These are phyloP conservation scores for Emmonsia crescens DNA, from an alignment of 2,329 filamentous ascomycete species.

Conservation along the genomic window DNA sequence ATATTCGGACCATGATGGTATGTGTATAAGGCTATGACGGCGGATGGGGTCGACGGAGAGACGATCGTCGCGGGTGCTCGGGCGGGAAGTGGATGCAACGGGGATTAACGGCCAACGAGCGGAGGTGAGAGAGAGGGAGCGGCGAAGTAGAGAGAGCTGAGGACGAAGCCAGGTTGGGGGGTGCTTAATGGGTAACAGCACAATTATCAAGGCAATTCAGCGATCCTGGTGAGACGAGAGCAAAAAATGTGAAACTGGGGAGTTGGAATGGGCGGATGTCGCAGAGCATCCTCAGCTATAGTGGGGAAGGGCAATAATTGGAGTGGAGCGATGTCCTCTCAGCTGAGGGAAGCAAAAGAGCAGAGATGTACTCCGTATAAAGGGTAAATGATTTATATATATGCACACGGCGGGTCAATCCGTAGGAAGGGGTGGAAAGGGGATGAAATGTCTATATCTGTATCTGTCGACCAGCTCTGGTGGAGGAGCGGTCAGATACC, in stretches of 20 bases:
- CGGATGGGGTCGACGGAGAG: background rate
- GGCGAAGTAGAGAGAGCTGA: background rate
- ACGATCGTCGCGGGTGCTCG: background rate
- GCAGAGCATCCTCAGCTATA: background rate
- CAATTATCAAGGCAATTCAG: background rate
- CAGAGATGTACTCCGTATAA: background rate
- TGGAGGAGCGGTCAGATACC: conserved; percentile 3
- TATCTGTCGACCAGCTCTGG: background rate
- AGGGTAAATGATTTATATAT: background rate
- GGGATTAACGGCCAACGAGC: background rate
- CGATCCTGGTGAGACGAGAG: background rate
- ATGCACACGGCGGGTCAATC: background rate
- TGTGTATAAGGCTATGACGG: background rate
- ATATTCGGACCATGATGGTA: conserved; percentile 43
- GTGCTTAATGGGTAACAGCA: conserved; percentile 39
- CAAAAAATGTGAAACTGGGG: background rate
- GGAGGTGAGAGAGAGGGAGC: background rate
- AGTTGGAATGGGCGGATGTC: background rate
- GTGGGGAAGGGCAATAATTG: background rate
- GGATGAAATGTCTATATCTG: background rate
- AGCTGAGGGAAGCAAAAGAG: background rate
- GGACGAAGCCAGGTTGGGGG: conserved; percentile 29
- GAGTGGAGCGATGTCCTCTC: background rate
- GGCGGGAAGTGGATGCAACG: background rate
- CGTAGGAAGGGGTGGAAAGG: background rate